Conservation (phyloP, 352 stramenopile genomes). For the Halophytophthora polymorphica region DNA sequence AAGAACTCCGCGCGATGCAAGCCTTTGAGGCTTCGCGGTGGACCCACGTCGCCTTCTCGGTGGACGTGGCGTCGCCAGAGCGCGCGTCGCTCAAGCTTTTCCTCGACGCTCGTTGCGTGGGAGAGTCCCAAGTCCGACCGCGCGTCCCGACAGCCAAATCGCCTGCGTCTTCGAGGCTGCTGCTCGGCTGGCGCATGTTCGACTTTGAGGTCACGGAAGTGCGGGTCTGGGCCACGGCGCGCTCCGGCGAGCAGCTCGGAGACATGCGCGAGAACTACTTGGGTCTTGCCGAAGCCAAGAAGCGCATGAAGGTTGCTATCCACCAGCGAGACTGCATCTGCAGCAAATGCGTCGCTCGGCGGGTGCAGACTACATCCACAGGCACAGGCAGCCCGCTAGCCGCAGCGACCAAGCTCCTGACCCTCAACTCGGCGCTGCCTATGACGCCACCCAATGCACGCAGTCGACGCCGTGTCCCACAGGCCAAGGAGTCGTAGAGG, state of each 20-base stretch:
- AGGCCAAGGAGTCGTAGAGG: conserved; percentile 23
- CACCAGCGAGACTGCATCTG: conserved; percentile 81
- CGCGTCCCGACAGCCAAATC: conserved; percentile 29
- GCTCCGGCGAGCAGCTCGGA: conserved; percentile 65
- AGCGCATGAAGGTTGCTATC: conserved; percentile 82
- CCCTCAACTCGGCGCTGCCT: conserved; percentile 41
- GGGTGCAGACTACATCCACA: conserved; percentile 34
- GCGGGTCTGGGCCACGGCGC: conserved; percentile 68
- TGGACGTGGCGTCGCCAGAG: conserved; percentile 54
- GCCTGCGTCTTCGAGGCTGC: conserved; percentile 40
- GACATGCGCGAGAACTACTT: conserved; percentile 89
- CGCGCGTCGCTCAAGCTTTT: conserved; percentile 56
- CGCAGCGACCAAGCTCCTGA: conserved; percentile 18
- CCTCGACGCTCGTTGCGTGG: conserved; percentile 54
- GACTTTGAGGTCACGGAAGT: conserved; percentile 78
- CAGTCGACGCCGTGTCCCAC: conserved; percentile 35
- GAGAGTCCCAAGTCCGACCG: conserved; percentile 34
- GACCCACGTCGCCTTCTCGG: conserved; percentile 70
- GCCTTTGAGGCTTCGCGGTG: conserved; percentile 34
- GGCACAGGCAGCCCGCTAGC: conserved; percentile 7
- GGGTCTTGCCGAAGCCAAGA: conserved; percentile 76
- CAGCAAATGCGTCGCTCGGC: conserved; percentile 66
- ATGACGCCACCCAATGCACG: conserved; percentile 32
- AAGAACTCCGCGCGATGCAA: conserved; percentile 44
- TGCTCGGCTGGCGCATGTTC: conserved; percentile 41